Conservation (phyloP, 2,329 filamentous ascomycete genomes). For the Aureobasidium sp. region DNA sequence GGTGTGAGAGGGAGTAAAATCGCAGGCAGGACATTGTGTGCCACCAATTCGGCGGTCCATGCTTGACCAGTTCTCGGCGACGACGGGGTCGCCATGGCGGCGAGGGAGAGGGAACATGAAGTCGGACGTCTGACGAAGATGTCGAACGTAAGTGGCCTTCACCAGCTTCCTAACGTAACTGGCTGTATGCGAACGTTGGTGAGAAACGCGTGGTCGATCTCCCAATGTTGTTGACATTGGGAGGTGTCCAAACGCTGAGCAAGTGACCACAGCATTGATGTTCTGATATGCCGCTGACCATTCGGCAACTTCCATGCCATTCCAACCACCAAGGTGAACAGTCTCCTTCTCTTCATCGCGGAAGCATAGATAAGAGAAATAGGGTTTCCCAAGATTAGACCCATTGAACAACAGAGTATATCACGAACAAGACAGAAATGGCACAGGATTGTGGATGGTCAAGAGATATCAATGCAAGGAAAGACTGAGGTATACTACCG, state of each 20-base stretch:
- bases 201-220: neutral
- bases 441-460: neutral
- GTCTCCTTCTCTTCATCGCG: neutral
- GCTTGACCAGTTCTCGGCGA: neutral
- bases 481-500: slow-evolving; percentile 2
- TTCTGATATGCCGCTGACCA: neutral
- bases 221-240: neutral
- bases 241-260: neutral
- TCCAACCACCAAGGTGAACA: neutral
- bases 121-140: neutral
- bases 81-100: neutral
- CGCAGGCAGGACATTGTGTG: slow-evolving; percentile 2
- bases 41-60: neutral
- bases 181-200: neutral
- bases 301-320: neutral
- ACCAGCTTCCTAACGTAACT: neutral
- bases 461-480: neutral
- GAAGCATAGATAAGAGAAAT: neutral
- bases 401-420: neutral
- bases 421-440: neutral
- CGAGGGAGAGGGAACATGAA: neutral
- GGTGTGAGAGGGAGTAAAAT: neutral
- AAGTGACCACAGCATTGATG: neutral
- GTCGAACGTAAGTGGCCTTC: neutral
- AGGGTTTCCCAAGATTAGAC: neutral